These are phyloP conservation scores for Avena eriantha DNA, from an alignment of 176 grass and related monocot species.

Conservation along the genomic window DNA sequence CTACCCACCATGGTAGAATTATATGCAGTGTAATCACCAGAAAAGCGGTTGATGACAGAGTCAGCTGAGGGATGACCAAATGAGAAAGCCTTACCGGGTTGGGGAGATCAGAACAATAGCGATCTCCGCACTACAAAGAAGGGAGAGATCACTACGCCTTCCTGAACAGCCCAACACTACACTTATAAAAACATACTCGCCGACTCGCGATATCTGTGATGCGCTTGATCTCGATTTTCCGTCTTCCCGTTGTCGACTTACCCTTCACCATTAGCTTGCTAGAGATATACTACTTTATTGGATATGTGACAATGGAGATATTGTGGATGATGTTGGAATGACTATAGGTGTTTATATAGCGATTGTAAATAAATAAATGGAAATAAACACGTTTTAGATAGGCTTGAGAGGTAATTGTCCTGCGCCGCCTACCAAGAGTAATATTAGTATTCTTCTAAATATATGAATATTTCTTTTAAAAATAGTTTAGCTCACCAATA, in stretches of 20 bases:
- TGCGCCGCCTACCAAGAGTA: too few species aligned
- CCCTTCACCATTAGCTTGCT: neutral
- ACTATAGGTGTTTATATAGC: too few species aligned
- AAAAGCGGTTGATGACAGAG: slow-evolving; percentile 27
- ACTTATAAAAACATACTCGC: slow-evolving; percentile 51
- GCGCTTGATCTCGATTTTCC: slow-evolving; percentile 39
- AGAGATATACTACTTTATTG: too few species aligned
- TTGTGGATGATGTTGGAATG: too few species aligned
- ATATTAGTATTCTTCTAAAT: too few species aligned
- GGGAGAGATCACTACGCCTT: slow-evolving; percentile 52
- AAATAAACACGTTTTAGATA: too few species aligned
- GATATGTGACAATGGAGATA: too few species aligned
- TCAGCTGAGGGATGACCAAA: slow-evolving; percentile 49
- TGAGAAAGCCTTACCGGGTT: slow-evolving; percentile 41
- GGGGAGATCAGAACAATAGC: slow-evolving; percentile 47
- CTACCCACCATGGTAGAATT: neutral
- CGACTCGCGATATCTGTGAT: slow-evolving; percentile 2
- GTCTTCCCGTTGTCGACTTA: slow-evolving; percentile 37
- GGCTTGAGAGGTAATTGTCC: too few species aligned
- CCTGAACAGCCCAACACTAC: slow-evolving; percentile 41
- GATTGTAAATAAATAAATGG: too few species aligned
- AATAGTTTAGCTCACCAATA: too few species aligned
- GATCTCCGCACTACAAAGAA: slow-evolving; percentile 47
- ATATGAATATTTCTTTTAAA: too few species aligned
- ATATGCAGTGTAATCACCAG: neutral